phyloP scores from a whole-genome alignment of 1,284 basidiomycete species.

The Puccinia hordei region DNA sequence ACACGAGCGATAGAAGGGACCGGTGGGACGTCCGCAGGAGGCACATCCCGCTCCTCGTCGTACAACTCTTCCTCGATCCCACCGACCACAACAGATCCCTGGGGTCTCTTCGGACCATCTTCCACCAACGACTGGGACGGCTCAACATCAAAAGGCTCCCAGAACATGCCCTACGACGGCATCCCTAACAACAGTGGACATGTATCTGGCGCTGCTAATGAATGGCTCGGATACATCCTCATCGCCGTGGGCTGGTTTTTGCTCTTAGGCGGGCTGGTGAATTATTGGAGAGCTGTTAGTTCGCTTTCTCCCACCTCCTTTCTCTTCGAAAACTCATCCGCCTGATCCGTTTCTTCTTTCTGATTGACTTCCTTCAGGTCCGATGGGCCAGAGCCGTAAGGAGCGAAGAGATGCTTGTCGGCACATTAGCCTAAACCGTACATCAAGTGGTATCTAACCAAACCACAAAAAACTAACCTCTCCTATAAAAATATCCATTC shows the following conservation, averaged over 20 bases:
- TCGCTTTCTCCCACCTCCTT: neutral
- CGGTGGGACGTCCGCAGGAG: neutral
- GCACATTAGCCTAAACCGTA: conserved; percentile 22
- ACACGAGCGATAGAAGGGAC: conserved; percentile 60
- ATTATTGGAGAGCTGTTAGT: conserved; percentile 69
- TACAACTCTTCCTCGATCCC: conserved; percentile 8
- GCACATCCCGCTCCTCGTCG: neutral
- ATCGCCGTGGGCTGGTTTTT: conserved; percentile 82
- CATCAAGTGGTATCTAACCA: neutral
- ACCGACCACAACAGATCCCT: conserved; percentile 18
- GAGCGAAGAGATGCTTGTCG: conserved; percentile 23
- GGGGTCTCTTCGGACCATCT: conserved; percentile 55
- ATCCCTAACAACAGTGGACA: conserved; percentile 56
- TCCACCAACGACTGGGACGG: conserved; percentile 57
- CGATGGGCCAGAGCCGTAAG: conserved; percentile 44
- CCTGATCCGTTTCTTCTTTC: neutral
- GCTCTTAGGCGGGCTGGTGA: conserved; percentile 70
- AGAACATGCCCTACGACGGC: conserved; percentile 57
- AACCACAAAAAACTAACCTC: neutral
- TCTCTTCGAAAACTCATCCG: neutral
- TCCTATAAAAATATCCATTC: neutral
- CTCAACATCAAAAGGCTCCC: conserved; percentile 58
- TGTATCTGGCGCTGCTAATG: conserved; percentile 63
- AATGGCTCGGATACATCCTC: conserved; percentile 85
- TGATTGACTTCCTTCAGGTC: conserved; percentile 14